Base-by-base conservation (phyloP, 371 early-diverging fungal species). In the Basidiobolus meristosporus region DNA sequence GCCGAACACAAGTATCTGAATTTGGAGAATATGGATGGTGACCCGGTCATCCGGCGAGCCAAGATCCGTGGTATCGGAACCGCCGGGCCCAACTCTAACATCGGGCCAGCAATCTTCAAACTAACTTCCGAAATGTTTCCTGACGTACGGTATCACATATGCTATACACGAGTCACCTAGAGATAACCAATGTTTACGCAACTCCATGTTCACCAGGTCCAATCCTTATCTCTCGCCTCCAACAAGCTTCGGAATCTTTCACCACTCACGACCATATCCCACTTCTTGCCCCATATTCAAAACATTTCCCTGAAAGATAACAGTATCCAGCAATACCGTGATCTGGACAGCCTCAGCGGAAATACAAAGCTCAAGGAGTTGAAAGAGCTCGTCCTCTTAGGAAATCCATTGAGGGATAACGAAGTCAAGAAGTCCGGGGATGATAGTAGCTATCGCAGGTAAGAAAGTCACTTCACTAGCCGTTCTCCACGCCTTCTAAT, bases 361-460 rank as follows among this genome's bases (percentile, higher is more conserved):
- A 11, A 14, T 5, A 11, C 11, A 3, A 36, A 36, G 19, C 21
- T 36, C 11, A 36, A 36, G 18, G 10, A 36, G 10, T 21, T 36
- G 21, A 16, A 21, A 4, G 36, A 36, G 19, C 17, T 36, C 3
- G 19, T 36, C 1, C 18, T 36, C 11, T 10, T 36, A 6, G 36
- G 36, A 17, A 36, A 36, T 36, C 36, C 36, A 3, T 16, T 36
- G 19, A 16, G 36, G 10, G 36, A 36, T 11, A 21, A 36, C 4
- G 36, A 16, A 6, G 21, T 36, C 21, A 21, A 16, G 5, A 16
- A 36, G 16, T 16, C 36, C 2, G 36, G 36, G 19, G 21, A 36
- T 36, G 36, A 36, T 17, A 36, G 16, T 17, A 17, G 16, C 10
- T 36, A 36, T 36, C 14, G 36, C 16, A 36, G 36, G 36, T 36